Evolutionary conservation across 179 eudicot species (phyloP).

Genomic region (Dionaea muscipula): DNA sequence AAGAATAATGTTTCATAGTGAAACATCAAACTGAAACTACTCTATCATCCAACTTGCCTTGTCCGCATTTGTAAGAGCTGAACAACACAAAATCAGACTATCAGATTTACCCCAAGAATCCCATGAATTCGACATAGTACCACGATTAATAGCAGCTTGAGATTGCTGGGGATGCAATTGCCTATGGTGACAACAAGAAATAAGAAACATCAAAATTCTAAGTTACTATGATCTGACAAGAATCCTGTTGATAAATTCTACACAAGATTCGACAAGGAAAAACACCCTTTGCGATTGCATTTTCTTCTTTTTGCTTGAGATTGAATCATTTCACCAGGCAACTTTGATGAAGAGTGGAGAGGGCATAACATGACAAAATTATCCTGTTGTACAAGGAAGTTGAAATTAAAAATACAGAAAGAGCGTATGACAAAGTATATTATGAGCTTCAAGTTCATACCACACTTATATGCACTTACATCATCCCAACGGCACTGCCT

Average conservation of each 20-base stretch:
- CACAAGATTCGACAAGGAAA: neutral
- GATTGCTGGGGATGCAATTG: constrained; percentile 17
- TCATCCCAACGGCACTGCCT: constrained; percentile 78
- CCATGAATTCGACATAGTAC: constrained; percentile 24
- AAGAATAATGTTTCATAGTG: neutral
- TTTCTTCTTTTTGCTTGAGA: constrained; percentile 30
- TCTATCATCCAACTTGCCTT: constrained; percentile 37
- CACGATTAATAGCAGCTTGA: constrained; percentile 22
- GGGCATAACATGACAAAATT: constrained; percentile 93
- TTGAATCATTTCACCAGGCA: constrained; percentile 47
- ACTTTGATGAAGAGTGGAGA: constrained; percentile 52
- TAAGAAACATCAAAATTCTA: neutral
- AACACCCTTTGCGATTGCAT: constrained; percentile 35
- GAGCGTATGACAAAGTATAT: neutral
- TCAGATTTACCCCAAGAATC: constrained; percentile 24
- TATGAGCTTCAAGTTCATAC: neutral
- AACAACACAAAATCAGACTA: constrained; percentile 70
- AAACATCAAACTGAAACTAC: neutral
- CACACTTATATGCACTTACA: constrained; percentile 29
- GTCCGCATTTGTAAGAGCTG: constrained; percentile 56
- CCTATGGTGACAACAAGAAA: constrained; percentile 21
- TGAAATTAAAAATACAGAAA: constrained; percentile 6
- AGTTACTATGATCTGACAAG: neutral
- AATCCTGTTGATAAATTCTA: neutral
- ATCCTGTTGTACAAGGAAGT: constrained; percentile 33